Conservation (phyloP, 164 flowering plant species). For the Vitis cinerea region DNA sequence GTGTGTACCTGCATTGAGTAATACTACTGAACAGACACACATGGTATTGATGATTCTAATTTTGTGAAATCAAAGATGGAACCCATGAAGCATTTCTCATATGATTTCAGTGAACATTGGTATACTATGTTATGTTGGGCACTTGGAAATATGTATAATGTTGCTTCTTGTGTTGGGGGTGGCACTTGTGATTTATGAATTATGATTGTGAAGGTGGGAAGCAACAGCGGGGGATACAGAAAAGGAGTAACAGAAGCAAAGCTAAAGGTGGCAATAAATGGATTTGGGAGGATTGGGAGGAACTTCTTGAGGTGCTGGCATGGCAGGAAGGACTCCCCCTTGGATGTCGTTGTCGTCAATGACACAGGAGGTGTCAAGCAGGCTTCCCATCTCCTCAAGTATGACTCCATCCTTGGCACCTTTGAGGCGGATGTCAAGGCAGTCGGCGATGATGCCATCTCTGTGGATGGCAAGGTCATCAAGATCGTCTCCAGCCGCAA, state of each 20-base stretch:
- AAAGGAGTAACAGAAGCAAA: conserved; percentile 67
- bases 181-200: too few relatives aligned
- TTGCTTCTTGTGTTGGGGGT: too few relatives aligned
- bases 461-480: conserved; percentile 91
- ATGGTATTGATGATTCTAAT: too few relatives aligned
- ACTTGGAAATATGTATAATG: too few relatives aligned
- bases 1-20: too few relatives aligned
- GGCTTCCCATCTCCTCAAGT: conserved; percentile 98
- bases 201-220: conserved; percentile 9
- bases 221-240: conserved; percentile 13
- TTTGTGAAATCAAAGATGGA: too few relatives aligned
- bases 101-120: too few relatives aligned
- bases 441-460: conserved; percentile 58
- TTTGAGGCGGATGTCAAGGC: conserved; percentile 96
- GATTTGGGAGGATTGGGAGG: conserved; percentile 96
- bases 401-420: conserved; percentile 96
- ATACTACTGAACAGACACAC: too few relatives aligned
- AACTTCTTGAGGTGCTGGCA: conserved; percentile 99
- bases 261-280: conserved; percentile 95
- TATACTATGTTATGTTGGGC: too few relatives aligned
- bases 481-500: conserved; percentile 84
- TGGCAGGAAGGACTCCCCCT: conserved; percentile 84
- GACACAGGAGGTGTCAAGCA: conserved; percentile 98
- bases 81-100: too few relatives aligned
- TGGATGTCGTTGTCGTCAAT: conserved; percentile 87